Evolutionary conservation across 441 rosid species (phyloP), one percentile per base, ranked within the genome.

Genomic region (Breynia disticha): DNA sequence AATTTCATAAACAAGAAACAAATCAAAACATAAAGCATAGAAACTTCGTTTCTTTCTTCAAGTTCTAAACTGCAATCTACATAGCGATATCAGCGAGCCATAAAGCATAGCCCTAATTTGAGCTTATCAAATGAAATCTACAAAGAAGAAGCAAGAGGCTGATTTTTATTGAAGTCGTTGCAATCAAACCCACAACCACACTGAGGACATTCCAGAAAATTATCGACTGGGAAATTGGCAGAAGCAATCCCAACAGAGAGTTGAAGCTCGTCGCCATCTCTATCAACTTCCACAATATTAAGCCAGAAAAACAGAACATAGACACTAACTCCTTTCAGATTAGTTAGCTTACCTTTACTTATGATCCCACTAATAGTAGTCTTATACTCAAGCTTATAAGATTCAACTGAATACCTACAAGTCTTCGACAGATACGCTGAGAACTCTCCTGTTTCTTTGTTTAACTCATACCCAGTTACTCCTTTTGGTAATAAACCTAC

Each of bases 131-230:
- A 41, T 11, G 18, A 16, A 47, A 11, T 47, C 18, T n/a, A 45
- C 13, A 7, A 47, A 17, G 20, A 47, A 47, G 50, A n/a, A n/a
- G 18, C 50, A 47, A 47, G 50, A 19, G 19, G 11, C 20, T 17
- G 16, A n/a, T 19, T 3, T 5, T n/a, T 17, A 4, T 41, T 15
- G 15, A 41, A 9, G 3, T 41, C 15, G 44, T 41, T 9, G 54
- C 84, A 84, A 32, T 77, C 70, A 50, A 84, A 72, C 20, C 86
- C 87, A 63, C 87, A 77, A 5, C 93, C 86, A 55, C 93, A 84
- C 55, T 70, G 72, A 5, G 93, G 84, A 48, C 69, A 60, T 73
- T 81, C 79, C 9, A 18, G 59, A 10, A 81, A 84, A 59, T 79
- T 72, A 16, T 37, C 59, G 7, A 67, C 51, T 7, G 79, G 54